Evolutionary conservation across 2,329 filamentous ascomycete species (phyloP).

Genomic region (Graphilbum ipis-grandicollis): DNA sequence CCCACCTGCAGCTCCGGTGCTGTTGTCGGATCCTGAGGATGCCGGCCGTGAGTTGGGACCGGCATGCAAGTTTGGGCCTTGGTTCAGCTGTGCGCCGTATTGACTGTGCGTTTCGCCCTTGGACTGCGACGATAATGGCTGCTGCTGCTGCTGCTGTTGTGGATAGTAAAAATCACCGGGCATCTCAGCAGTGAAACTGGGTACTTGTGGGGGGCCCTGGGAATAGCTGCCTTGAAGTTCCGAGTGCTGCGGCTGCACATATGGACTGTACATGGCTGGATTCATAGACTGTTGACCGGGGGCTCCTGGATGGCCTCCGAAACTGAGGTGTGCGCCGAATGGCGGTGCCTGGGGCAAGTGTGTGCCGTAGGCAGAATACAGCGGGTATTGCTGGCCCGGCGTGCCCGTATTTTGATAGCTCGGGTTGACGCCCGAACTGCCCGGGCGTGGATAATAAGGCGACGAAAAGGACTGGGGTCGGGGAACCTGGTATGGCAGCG

Average conservation of each 20-base stretch:
- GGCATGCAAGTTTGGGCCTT: neutral
- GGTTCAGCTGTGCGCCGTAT: neutral
- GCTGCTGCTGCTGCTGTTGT: conserved; percentile 15
- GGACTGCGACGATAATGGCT: conserved; percentile 10
- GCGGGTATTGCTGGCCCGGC: conserved; percentile 1
- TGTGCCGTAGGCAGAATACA: neutral
- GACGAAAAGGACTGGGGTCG: conserved; percentile 19
- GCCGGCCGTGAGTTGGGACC: conserved; percentile 17
- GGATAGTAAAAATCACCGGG: conserved; percentile 30
- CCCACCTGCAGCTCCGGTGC: conserved; percentile 12
- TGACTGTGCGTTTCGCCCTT: conserved; percentile 13
- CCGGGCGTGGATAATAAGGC: conserved; percentile 12
- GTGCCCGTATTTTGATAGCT: conserved; percentile 4
- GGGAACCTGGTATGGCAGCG: conserved; percentile 22
- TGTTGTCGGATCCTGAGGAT: conserved; percentile 16
- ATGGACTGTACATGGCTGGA: neutral
- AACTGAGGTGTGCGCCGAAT: no score
- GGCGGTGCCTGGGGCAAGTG: conserved; percentile 8
- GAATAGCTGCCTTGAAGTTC: conserved; percentile 21
- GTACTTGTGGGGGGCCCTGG: neutral
- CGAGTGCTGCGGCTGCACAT: conserved; percentile 10
- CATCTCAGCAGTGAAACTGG: conserved; percentile 16
- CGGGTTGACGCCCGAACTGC: conserved; percentile 15
- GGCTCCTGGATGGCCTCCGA: no score
- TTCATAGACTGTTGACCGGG: no score